Evolutionary conservation across 306 rosid species (phyloP).

Genomic region (Prosopis cineraria): DNA sequence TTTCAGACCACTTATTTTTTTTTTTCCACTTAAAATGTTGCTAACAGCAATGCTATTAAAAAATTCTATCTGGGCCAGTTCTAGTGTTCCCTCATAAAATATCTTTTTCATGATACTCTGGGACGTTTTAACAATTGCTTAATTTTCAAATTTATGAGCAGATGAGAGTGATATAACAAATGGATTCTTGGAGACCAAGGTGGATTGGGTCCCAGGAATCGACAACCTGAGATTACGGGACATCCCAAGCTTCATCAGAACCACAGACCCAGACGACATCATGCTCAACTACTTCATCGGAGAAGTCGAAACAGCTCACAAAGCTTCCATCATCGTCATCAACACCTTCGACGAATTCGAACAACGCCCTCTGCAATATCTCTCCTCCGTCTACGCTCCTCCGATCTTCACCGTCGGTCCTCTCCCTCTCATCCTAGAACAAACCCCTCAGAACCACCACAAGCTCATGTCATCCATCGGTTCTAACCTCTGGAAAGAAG

Average conservation of each 20-base stretch:
- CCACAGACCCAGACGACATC: constrained; percentile 19
- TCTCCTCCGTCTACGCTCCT: not conserved
- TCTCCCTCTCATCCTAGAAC: not conserved
- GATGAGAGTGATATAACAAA: not conserved
- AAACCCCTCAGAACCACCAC: not conserved
- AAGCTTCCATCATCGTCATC: constrained; percentile 3
- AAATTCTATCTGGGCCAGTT: no score
- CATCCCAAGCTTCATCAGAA: constrained; percentile 27
- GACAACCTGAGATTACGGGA: constrained; percentile 18
- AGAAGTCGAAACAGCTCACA: not conserved
- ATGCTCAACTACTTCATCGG: constrained; percentile 14
- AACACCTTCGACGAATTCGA: constrained; percentile 39
- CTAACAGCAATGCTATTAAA: no score
- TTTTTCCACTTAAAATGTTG: no score
- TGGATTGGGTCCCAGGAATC: constrained; percentile 37
- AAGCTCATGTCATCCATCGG: not conserved
- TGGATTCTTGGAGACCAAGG: constrained; percentile 22
- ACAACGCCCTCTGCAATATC: not conserved
- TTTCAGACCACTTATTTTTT: no score
- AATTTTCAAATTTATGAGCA: no score
- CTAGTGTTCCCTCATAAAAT: no score
- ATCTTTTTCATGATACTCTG: no score
- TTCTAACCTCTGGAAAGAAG: constrained; percentile 42
- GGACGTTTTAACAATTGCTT: no score
- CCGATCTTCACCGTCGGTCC: constrained; percentile 13